Conservation (phyloP, 345 rosid genomes). For the Eucalyptus virginea region DNA sequence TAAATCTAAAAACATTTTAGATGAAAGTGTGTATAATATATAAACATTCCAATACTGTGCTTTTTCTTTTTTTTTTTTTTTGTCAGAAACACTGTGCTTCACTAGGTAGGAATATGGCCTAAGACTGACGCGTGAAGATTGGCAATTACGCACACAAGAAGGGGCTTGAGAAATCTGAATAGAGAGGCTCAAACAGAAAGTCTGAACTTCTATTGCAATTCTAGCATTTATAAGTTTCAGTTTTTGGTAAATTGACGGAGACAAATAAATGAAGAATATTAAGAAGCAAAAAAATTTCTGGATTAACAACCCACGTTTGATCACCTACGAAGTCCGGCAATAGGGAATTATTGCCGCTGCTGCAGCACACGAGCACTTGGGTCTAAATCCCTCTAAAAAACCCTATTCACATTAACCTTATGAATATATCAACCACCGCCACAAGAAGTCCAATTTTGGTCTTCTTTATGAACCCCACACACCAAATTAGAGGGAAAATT, state of each 20-base stretch:
- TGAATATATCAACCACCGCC: background rate
- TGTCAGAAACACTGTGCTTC: no score
- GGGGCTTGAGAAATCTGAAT: background rate
- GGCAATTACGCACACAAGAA: background rate
- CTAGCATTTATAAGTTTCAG: background rate
- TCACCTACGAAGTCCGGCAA: background rate
- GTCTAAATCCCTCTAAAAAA: background rate
- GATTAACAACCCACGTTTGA: background rate
- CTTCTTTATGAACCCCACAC: background rate
- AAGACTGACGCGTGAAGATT: background rate
- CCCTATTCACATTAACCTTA: background rate
- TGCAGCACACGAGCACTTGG: background rate
- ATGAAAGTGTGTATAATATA: no score
- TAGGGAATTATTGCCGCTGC: background rate
- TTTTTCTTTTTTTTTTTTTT: no score
- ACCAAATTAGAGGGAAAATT: background rate
- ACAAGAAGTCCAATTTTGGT: background rate
- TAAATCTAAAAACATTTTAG: no score
- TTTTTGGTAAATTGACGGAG: background rate
- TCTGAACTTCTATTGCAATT: background rate
- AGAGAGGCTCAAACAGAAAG: background rate
- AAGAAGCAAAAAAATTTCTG: background rate
- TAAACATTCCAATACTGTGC: no score
- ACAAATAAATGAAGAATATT: background rate
- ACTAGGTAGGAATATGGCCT: no score